These are phyloP conservation scores for Wallacemonas sp. DNA, from an alignment of 208 protist species.

Conservation along the genomic window DNA sequence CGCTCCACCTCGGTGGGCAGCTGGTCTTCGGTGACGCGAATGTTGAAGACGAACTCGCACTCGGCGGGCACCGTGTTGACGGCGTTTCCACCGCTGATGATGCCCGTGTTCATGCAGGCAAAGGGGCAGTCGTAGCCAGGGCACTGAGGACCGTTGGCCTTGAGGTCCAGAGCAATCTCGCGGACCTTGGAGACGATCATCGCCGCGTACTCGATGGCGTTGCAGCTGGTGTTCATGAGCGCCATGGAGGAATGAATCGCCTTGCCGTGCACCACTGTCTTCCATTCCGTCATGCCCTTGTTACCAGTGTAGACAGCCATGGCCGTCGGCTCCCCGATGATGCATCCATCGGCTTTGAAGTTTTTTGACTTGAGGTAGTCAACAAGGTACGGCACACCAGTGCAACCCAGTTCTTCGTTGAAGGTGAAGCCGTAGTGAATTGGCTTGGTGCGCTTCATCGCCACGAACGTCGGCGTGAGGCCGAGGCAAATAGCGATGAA, in stretches of 20 bases:
- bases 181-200: constrained; percentile 46
- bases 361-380: constrained; percentile 26
- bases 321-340: constrained; percentile 38
- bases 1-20: constrained; percentile 9
- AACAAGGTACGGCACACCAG: constrained; percentile 33
- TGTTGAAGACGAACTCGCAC: constrained; percentile 17
- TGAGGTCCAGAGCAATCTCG: constrained; percentile 11
- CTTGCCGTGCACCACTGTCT: constrained; percentile 40
- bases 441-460: constrained; percentile 47
- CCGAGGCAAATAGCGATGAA: constrained; percentile 57
- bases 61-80: constrained; percentile 14
- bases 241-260: constrained; percentile 50
- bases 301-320: constrained; percentile 34
- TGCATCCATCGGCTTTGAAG: constrained; percentile 45
- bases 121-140: constrained; percentile 18
- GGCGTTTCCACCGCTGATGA: constrained; percentile 8
- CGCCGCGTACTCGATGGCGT: constrained; percentile 35
- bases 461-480: constrained; percentile 34
- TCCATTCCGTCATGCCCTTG: constrained; percentile 32
- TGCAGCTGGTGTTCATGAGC: constrained; percentile 46
- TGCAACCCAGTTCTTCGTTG: constrained; percentile 50
- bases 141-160: constrained; percentile 8
- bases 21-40: constrained; percentile 9
- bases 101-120: constrained; percentile 11
- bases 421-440: constrained; percentile 56